These are phyloP conservation scores for Ambrosia hybrid DNA, from an alignment of 140 eudicot species.

Conservation along the genomic window DNA sequence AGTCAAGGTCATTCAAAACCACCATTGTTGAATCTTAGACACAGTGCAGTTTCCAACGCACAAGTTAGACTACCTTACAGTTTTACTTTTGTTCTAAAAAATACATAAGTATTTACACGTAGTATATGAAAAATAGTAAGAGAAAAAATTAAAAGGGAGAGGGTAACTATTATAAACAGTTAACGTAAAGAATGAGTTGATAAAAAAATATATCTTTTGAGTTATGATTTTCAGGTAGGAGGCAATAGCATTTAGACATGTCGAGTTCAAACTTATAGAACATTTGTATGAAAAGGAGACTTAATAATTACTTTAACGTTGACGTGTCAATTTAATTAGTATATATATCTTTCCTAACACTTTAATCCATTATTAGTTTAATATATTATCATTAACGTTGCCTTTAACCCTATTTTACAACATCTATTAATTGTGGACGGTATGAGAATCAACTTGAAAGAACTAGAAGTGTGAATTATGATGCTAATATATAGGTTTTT, in stretches of 20 bases:
- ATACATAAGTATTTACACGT: no score
- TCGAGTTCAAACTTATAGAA: not conserved
- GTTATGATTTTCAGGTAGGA: not conserved
- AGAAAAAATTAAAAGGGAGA: no score
- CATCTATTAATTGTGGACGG: conserved; percentile 11
- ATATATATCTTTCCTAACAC: conserved; percentile 1
- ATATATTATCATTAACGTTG: conserved; percentile 2
- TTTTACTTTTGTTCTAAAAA: no score
- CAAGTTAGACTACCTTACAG: no score
- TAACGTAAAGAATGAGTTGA: no score
- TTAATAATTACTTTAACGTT: conserved; percentile 6
- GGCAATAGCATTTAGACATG: not conserved
- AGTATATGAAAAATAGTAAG: no score
- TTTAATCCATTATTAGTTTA: not conserved
- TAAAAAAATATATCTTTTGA: not conserved
- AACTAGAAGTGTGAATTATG: conserved; percentile 2
- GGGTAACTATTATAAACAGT: no score
- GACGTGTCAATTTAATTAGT: not conserved
- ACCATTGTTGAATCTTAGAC: no score
- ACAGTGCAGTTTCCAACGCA: no score
- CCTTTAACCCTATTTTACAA: conserved; percentile 17
- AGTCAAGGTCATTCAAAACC: no score
- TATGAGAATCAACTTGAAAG: conserved; percentile 28
- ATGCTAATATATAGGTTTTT: not conserved
- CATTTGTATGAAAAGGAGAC: not conserved